Evolutionary conservation across 345 rosid species (phyloP).

Genomic region (Boechera divaricarpa): DNA sequence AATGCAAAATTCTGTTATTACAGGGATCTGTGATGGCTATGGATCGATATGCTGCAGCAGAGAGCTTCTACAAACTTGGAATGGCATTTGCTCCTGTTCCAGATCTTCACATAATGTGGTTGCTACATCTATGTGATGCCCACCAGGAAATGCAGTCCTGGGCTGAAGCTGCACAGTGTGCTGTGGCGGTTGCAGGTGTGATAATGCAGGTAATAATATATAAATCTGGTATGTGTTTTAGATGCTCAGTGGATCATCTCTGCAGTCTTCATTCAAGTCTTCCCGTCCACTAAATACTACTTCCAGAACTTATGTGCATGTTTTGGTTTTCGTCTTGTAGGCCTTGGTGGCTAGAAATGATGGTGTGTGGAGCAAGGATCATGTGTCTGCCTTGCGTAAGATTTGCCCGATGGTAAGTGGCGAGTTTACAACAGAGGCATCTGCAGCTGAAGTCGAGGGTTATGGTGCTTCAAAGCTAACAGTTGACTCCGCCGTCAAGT

Average conservation of each 20-base stretch:
- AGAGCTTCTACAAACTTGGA: constrained; percentile 96
- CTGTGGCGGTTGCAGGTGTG: constrained; percentile 95
- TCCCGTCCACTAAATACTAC: not conserved
- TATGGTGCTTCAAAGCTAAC: constrained; percentile 99
- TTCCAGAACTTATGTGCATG: constrained; percentile 13
- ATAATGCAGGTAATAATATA: constrained; percentile 76
- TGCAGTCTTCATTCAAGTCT: constrained; percentile 21
- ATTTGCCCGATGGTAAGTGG: constrained; percentile 95
- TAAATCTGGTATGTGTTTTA: constrained; percentile 16
- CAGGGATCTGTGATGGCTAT: constrained; percentile 82
- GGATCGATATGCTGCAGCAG: constrained; percentile 98
- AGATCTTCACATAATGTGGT: constrained; percentile 99
- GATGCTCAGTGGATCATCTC: constrained; percentile 18
- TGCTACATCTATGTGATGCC: constrained; percentile 96
- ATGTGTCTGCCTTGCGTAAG: constrained; percentile 78
- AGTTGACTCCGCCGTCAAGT: constrained; percentile 98
- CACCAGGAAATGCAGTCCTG: constrained; percentile 99
- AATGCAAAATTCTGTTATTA: constrained; percentile 17
- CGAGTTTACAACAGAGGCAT: constrained; percentile 90
- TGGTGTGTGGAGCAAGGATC: constrained; percentile 99
- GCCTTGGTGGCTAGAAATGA: constrained; percentile 96
- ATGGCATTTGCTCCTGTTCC: constrained; percentile 99
- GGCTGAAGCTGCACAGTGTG: constrained; percentile 99
- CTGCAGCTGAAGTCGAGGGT: constrained; percentile 99
- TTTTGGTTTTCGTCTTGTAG: constrained; percentile 47